phyloP scores from a whole-genome alignment of 2,329 filamentous ascomycete species.

The Emmonsia crescens region DNA sequence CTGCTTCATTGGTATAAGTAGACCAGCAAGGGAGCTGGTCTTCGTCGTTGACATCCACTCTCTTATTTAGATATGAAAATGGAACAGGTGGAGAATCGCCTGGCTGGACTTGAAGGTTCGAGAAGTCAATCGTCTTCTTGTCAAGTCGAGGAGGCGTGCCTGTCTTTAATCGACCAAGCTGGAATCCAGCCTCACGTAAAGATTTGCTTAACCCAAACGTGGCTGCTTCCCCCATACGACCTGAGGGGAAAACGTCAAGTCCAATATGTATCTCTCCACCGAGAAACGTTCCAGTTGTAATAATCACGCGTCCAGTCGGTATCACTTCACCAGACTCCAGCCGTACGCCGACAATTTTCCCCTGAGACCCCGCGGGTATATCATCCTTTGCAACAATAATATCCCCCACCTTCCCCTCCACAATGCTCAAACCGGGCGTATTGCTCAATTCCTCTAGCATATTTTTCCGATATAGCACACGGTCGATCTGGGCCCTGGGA shows the following conservation, averaged over 20 bases:
- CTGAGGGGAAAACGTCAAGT: conserved; percentile 70
- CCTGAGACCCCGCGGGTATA: conserved; percentile 41
- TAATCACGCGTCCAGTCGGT: conserved; percentile 69
- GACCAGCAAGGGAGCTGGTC: conserved; percentile 77
- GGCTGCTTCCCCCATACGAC: conserved; percentile 85
- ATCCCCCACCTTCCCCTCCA: conserved; percentile 83
- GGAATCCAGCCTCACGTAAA: conserved; percentile 75
- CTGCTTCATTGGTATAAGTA: conserved; percentile 72
- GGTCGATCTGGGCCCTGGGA: conserved; percentile 89
- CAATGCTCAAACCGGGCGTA: conserved; percentile 68
- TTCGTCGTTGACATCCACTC: conserved; percentile 56
- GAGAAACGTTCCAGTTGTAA: conserved; percentile 92
- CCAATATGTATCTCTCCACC: conserved; percentile 96
- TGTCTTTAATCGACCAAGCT: conserved; percentile 83
- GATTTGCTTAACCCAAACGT: conserved; percentile 90
- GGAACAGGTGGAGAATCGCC: conserved; percentile 80
- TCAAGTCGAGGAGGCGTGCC: conserved; percentile 86
- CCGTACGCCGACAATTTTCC: conserved; percentile 71
- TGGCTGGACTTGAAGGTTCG: conserved; percentile 56
- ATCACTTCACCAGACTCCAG: conserved; percentile 81
- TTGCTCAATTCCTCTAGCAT: conserved; percentile 77
- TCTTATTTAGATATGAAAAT: conserved; percentile 80
- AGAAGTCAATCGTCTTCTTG: conserved; percentile 69
- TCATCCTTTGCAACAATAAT: conserved; percentile 60
- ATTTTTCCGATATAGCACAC: conserved; percentile 73